These are phyloP conservation scores for Madurella fahalii DNA, from an alignment of 2,329 filamentous ascomycete species.

Conservation along the genomic window DNA sequence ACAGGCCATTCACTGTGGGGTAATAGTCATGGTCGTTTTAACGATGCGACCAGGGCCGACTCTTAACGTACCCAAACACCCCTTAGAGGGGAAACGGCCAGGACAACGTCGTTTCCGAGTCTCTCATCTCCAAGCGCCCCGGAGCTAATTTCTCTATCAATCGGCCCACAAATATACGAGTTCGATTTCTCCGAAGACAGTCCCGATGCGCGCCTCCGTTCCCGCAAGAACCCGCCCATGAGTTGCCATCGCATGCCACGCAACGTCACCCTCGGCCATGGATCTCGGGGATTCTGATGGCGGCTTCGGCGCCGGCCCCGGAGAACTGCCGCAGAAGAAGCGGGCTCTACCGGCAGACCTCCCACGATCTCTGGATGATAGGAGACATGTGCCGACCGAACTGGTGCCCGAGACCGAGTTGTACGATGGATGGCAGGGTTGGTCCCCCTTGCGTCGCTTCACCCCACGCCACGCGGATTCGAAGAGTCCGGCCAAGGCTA, in stretches of 20 bases:
- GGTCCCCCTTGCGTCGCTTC: slow-evolving; percentile 28
- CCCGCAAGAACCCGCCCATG: slow-evolving; percentile 7
- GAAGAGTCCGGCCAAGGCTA: slow-evolving; percentile 9
- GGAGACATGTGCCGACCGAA: slow-evolving; percentile 62
- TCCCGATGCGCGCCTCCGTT: slow-evolving; percentile 10
- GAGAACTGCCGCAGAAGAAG: slow-evolving; percentile 34
- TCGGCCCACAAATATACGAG: neutral
- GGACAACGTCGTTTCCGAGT: neutral
- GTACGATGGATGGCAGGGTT: slow-evolving; percentile 98
- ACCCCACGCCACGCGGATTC: slow-evolving; percentile 17
- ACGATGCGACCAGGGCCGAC: slow-evolving; percentile 6
- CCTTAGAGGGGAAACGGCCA: slow-evolving; percentile 5
- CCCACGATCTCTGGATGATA: slow-evolving; percentile 87
- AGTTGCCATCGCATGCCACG: slow-evolving; percentile 20
- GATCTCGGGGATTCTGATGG: slow-evolving; percentile 49
- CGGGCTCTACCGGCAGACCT: slow-evolving; percentile 72
- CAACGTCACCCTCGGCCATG: slow-evolving; percentile 45
- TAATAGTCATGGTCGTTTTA: neutral
- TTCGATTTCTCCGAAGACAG: neutral
- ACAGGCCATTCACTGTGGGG: slow-evolving; percentile 19
- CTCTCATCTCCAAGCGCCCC: neutral
- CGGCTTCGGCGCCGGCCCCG: slow-evolving; percentile 23
- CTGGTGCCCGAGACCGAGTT: slow-evolving; percentile 84
- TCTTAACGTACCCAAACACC: slow-evolving; percentile 11
- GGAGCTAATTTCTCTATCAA: neutral